Evolutionary conservation across 495 filamentous ascomycete genomes (phyloP).

Genomic region (Aspergillus cavernicola): DNA sequence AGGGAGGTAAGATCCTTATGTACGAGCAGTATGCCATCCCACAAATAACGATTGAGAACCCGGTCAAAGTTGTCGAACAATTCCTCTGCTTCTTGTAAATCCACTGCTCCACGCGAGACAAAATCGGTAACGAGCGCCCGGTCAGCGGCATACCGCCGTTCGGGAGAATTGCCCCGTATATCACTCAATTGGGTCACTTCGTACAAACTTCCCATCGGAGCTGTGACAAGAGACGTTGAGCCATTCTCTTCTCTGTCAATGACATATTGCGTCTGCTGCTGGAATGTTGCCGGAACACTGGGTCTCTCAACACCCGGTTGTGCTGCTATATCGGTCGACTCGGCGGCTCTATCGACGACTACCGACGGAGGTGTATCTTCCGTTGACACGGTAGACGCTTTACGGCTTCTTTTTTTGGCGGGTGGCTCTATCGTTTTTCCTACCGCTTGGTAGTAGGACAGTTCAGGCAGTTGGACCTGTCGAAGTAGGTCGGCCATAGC

Average conservation of each 20-base stretch:
- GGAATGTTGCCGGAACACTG: slow-evolving; percentile 17
- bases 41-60: slow-evolving; percentile 52
- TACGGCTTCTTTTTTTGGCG: slow-evolving; percentile 33
- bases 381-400: slow-evolving; percentile 38
- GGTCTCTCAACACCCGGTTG: slow-evolving; percentile 12
- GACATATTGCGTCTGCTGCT: slow-evolving; percentile 36
- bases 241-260: slow-evolving; percentile 43
- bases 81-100: slow-evolving; percentile 46
- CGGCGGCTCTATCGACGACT: slow-evolving; percentile 15
- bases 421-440: slow-evolving; percentile 34
- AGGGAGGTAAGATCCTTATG: slow-evolving; percentile 43
- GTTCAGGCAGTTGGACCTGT: slow-evolving; percentile 42
- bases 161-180: slow-evolving; percentile 37
- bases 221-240: slow-evolving; percentile 45
- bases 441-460: slow-evolving; percentile 43
- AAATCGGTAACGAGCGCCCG: slow-evolving; percentile 48
- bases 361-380: slow-evolving; percentile 25
- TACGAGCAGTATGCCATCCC: slow-evolving; percentile 45
- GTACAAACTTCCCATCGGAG: slow-evolving; percentile 57
- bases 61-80: slow-evolving; percentile 48
- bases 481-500: slow-evolving; percentile 45
- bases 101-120: slow-evolving; percentile 47
- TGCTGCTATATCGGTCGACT: slow-evolving; percentile 15
- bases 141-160: slow-evolving; percentile 33
- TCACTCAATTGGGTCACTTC: slow-evolving; percentile 56